A percentile compares a stretch with the other conserved stretches of the same genome.
These are phyloP conservation scores for Diplocarpon mali DNA, from an alignment of 2,329 filamentous ascomycete species.

Conservation along the genomic window DNA sequence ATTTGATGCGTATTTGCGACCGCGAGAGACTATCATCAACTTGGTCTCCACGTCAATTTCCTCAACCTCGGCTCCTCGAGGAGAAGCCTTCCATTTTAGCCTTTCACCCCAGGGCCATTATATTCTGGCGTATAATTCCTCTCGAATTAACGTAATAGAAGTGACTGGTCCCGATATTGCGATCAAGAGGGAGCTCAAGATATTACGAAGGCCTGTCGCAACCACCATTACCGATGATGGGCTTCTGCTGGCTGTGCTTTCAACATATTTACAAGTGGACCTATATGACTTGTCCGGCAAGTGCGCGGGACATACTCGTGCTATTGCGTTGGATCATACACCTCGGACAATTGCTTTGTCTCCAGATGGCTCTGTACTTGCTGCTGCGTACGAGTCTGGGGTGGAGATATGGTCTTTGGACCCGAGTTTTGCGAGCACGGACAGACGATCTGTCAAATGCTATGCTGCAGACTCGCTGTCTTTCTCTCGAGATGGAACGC, in stretches of 20 bases:
- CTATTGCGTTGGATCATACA: conserved; percentile 66
- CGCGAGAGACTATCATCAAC: conserved; percentile 60
- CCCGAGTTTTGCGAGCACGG: conserved; percentile 49
- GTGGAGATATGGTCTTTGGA: conserved; percentile 76
- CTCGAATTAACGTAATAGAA: conserved; percentile 70
- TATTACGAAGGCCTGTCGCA: conserved; percentile 62
- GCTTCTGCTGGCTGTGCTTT: conserved; percentile 64
- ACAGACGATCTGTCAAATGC: conserved; percentile 68
- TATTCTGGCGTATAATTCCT: conserved; percentile 74
- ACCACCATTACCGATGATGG: conserved; percentile 74
- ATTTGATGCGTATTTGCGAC: conserved; percentile 65
- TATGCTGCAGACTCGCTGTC: conserved; percentile 61
- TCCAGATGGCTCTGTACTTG: conserved; percentile 70
- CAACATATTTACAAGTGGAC: conserved; percentile 74
- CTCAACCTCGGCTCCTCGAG: conserved; percentile 68
- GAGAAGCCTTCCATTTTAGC: conserved; percentile 77
- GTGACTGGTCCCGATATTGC: conserved; percentile 46
- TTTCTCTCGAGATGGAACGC: conserved; percentile 69
- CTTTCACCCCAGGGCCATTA: conserved; percentile 66
- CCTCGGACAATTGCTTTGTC: conserved; percentile 72
- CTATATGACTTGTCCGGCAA: conserved; percentile 61
- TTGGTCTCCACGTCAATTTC: conserved; percentile 76
- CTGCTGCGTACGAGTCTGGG: conserved; percentile 76
- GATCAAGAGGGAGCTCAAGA: conserved; percentile 70
- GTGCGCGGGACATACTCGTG: conserved; percentile 60